Evolutionary conservation across 768 basidiomycete genomes (phyloP).

Genomic region (Strobilomyces dryophilus): DNA sequence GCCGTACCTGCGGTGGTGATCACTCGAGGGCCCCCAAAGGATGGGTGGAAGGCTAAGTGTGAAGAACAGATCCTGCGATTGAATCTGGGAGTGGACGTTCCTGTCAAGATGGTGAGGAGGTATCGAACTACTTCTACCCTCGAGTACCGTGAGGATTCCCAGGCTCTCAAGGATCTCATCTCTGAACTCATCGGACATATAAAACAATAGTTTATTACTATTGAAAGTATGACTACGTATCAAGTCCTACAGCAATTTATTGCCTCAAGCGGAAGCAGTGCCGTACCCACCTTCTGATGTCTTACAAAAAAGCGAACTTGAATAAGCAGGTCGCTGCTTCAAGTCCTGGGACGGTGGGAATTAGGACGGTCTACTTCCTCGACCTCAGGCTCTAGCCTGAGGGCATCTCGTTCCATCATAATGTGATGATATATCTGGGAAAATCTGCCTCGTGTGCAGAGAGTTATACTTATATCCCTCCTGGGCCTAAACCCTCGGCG

Average conservation of each 20-base stretch:
- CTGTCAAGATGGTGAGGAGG: conserved; percentile 9
- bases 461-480: conserved; percentile 1
- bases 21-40: conserved; percentile 9
- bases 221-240: background rate
- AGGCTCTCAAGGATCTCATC: conserved; percentile 13
- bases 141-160: conserved; percentile 16
- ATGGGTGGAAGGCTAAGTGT: conserved; percentile 13
- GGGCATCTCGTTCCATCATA: too few relatives aligned
- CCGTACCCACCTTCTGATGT: background rate
- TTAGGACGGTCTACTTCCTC: too few relatives aligned
- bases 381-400: too few relatives aligned
- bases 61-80: conserved; percentile 9
- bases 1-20: conserved; percentile 20
- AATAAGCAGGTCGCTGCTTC: too few relatives aligned
- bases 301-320: too few relatives aligned
- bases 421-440: conserved; percentile 13
- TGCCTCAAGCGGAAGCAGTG: background rate
- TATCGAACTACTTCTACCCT: conserved; percentile 1
- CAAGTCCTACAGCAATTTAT: background rate
- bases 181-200: background rate
- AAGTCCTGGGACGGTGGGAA: too few relatives aligned
- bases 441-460: conserved; percentile 20
- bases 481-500: background rate
- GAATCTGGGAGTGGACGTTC: conserved; percentile 7
- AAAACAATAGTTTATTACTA: background rate